A percentile compares a stretch with the other conserved stretches of the same genome.
These are phyloP conservation scores for Plectosphaerella cucumerina DNA, from an alignment of 2,329 filamentous ascomycete species.

Conservation along the genomic window DNA sequence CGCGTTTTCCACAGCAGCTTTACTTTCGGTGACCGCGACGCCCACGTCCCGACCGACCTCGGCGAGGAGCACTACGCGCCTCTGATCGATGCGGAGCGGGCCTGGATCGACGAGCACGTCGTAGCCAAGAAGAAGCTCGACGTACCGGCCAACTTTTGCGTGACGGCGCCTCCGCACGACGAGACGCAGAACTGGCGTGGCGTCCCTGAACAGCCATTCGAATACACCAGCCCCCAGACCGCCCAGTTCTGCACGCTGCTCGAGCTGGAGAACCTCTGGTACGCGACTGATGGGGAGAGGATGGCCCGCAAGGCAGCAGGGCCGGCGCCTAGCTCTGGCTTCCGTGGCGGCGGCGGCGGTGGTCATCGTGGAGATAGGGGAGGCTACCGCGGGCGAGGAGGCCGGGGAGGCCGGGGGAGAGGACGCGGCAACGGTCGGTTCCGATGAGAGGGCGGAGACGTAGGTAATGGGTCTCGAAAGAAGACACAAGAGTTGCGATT, in stretches of 20 bases:
- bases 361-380: constrained; percentile 25
- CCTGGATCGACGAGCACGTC: constrained; percentile 80
- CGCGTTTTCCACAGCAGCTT: constrained; percentile 70
- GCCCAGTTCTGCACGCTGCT: constrained; percentile 74
- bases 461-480: too few species aligned
- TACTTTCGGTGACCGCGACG: constrained; percentile 55
- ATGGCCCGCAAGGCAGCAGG: constrained; percentile 52
- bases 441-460: not conserved
- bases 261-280: constrained; percentile 71
- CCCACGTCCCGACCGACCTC: constrained; percentile 51
- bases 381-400: constrained; percentile 9
- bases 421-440: constrained; percentile 30
- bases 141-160: constrained; percentile 73
- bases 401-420: constrained; percentile 30
- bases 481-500: too few species aligned
- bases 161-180: constrained; percentile 71
- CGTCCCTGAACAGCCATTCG: constrained; percentile 61
- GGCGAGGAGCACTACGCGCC: constrained; percentile 66
- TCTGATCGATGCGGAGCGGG: constrained; percentile 63
- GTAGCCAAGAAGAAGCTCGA: constrained; percentile 56
- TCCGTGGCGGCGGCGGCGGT: constrained; percentile 25
- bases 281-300: constrained; percentile 68
- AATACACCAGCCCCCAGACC: constrained; percentile 88
- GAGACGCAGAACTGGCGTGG: constrained; percentile 46
- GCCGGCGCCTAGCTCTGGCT: constrained; percentile 37